These are phyloP conservation scores for Lyophyllum atratum DNA, from an alignment of 768 basidiomycete species.

Conservation along the genomic window DNA sequence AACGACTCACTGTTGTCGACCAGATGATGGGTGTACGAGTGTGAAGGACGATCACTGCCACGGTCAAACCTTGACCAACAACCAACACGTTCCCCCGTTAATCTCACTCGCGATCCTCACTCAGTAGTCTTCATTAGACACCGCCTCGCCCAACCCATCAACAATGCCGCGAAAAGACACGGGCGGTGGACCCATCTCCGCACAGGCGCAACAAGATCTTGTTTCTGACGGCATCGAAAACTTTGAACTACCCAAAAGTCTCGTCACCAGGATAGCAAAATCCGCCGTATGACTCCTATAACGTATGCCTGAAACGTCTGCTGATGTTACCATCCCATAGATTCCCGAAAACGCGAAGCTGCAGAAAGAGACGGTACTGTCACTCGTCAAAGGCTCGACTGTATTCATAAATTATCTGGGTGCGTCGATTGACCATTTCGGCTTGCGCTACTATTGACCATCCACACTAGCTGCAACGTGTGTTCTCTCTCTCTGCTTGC, in stretches of 20 bases:
- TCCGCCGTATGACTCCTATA: slow-evolving; percentile 54
- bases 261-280: slow-evolving; percentile 85
- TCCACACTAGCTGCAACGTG: slow-evolving; percentile 50
- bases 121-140: not conserved
- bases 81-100: not conserved
- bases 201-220: slow-evolving; percentile 78
- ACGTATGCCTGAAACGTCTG: not conserved
- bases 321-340: slow-evolving; percentile 37
- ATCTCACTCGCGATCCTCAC: not conserved
- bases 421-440: slow-evolving; percentile 35
- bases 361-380: slow-evolving; percentile 86
- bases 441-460: not conserved
- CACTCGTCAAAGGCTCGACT: slow-evolving; percentile 86
- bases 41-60: not conserved
- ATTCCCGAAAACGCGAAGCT: slow-evolving; percentile 84
- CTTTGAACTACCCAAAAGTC: slow-evolving; percentile 82
- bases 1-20: not conserved
- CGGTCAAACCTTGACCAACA: not conserved
- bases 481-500: slow-evolving; percentile 16
- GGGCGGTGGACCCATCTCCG: slow-evolving; percentile 54
- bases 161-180: slow-evolving; percentile 74
- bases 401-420: slow-evolving; percentile 96
- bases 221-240: slow-evolving; percentile 87
- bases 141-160: not conserved
- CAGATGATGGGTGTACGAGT: not conserved